Evolutionary conservation across 352 stramenopile species (phyloP).

Genomic region (Phytophthora ramorum): DNA sequence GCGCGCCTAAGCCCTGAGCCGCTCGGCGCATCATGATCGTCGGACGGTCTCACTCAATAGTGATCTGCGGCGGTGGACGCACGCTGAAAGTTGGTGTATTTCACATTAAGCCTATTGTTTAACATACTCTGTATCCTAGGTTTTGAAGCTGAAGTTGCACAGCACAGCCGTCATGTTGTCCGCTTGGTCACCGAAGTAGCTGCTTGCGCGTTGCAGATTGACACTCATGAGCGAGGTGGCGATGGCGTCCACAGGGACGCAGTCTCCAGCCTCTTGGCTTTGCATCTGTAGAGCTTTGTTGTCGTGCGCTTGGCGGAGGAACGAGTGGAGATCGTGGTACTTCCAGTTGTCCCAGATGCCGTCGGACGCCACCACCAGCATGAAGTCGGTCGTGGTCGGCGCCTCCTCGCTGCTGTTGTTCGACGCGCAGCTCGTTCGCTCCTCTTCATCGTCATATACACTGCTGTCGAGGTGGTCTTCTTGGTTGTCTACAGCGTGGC

Average conservation of each 20-base stretch:
- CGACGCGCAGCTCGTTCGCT: constrained; percentile 12
- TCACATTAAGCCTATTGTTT: background rate
- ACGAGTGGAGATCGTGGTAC: constrained; percentile 72
- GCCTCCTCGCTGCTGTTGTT: constrained; percentile 8
- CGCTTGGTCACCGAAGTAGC: constrained; percentile 82
- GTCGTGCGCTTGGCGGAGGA: constrained; percentile 37
- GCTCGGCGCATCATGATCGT: constrained; percentile 32
- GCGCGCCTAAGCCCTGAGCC: constrained; percentile 12
- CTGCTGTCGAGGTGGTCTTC: constrained; percentile 2
- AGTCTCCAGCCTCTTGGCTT: constrained; percentile 6
- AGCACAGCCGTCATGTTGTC: constrained; percentile 92
- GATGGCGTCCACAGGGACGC: constrained; percentile 35
- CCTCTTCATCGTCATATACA: constrained; percentile 9
- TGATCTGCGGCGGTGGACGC: constrained; percentile 18
- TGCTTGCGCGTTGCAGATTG: constrained; percentile 66
- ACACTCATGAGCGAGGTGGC: constrained; percentile 57
- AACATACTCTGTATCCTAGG: constrained; percentile 2
- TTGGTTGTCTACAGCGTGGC: constrained; percentile 25
- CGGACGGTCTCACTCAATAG: background rate
- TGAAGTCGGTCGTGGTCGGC: constrained; percentile 28
- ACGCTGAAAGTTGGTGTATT: background rate
- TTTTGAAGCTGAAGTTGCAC: constrained; percentile 43
- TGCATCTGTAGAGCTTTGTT: constrained; percentile 12
- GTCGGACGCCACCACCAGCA: constrained; percentile 80
- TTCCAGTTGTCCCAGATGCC: constrained; percentile 93